These are phyloP conservation scores for Ceratocystis diversiconidia DNA, from an alignment of 2,329 filamentous ascomycete genomes.

Conservation along the genomic window DNA sequence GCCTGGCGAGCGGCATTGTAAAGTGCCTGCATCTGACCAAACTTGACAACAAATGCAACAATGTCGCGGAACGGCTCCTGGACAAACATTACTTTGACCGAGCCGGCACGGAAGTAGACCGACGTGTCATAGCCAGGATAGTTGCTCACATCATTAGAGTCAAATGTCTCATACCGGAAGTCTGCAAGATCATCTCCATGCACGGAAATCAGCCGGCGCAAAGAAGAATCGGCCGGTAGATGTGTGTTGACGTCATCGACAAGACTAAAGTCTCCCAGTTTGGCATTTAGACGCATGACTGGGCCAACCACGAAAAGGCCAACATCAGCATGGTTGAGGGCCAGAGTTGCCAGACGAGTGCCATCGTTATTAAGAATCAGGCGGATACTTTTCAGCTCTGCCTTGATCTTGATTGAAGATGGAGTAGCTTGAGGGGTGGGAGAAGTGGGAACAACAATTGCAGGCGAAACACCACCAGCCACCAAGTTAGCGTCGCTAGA, in stretches of 20 bases:
- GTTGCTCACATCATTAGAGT: slow-evolving; percentile 49
- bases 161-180: slow-evolving; percentile 95
- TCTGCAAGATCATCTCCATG: slow-evolving; percentile 91
- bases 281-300: slow-evolving; percentile 75
- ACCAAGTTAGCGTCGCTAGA: slow-evolving; percentile 11
- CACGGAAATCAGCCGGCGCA: slow-evolving; percentile 82
- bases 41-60: slow-evolving; percentile 94
- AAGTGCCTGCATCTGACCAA: slow-evolving; percentile 98
- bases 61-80: slow-evolving; percentile 98
- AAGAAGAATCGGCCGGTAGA: slow-evolving; percentile 62
- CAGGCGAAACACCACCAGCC: neutral
- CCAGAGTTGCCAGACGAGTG: slow-evolving; percentile 81
- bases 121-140: slow-evolving; percentile 95
- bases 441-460: slow-evolving; percentile 19
- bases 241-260: slow-evolving; percentile 91
- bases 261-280: slow-evolving; percentile 73
- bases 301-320: slow-evolving; percentile 76
- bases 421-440: neutral
- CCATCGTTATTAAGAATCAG: slow-evolving; percentile 96
- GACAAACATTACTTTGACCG: slow-evolving; percentile 90
- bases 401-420: slow-evolving; percentile 83
- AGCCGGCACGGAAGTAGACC: slow-evolving; percentile 78
- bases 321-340: slow-evolving; percentile 82
- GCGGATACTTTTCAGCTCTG: slow-evolving; percentile 83
- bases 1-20: slow-evolving; percentile 95